Evolutionary conservation across 768 basidiomycete species (phyloP), one percentile per base, ranked within the genome.

Genomic region (Daedaleopsis sinensis): DNA sequence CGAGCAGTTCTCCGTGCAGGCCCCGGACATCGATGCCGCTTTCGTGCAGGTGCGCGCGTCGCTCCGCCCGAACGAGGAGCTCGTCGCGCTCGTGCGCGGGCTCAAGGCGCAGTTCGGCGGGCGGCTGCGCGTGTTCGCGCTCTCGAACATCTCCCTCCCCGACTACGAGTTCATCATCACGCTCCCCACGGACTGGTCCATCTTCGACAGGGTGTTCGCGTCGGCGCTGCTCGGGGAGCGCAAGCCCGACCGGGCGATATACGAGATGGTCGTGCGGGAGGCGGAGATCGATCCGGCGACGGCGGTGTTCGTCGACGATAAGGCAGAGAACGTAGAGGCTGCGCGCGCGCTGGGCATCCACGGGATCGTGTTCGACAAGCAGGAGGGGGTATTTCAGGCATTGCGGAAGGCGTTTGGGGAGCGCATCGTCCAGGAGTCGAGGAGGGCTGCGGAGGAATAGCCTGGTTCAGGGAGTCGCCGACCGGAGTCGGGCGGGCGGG

Each of bases 301-400:
- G 2, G 78, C 80, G 0, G 80, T 85, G 42, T 86, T 86, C 63
- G 79, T 87, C 6, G 86, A 87, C 56, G 85, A 86, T 70, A 82
- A 82, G 61, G 72, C 77, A 6, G 86, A 86, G 66, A 86, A 86
- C 60, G 81, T 88, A 3, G 65, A 85, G n/a, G 77, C 82, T 1
- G 85, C 85, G 18, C 79, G 82, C 6, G 84, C 82, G 0, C 71
- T 86, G 16, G 86, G 86, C 9, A 73, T 86, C 27, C 74, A 79
- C 42, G 85, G 85, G 1, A 79, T 87, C 62, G 74, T 85, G 23
- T 69, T 63, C 56, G 79, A 84, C 50, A 69, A 78, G 38, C 67
- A 71, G 15, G 70, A 70, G 1, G 70, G 71, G 19, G 82, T 84
- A 38, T 74, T 75, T 23, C 79, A 79, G 13, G 71, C 77, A 2